Evolutionary conservation across 2,329 filamentous ascomycete genomes (phyloP), one percentile per base, ranked within the genome.

Genomic region (Zarea fungicola): DNA sequence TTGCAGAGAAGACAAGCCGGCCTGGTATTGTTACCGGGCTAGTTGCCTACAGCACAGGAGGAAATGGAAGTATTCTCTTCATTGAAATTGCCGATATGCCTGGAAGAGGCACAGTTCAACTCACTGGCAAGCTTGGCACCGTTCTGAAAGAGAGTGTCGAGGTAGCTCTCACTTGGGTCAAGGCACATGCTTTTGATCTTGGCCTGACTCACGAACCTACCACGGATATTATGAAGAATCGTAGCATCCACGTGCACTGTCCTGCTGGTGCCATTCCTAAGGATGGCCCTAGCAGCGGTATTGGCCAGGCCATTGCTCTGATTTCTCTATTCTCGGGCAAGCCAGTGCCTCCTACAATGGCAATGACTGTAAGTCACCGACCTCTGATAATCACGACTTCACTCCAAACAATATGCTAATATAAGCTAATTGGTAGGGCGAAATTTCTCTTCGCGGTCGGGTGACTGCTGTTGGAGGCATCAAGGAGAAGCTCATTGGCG

Each of bases 51-150:
- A 89, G 85, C 61, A 87, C 85, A 4, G 92, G 93, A 42, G 90
- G 90, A 41, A 92, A 96, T 65, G 93, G 93, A 54, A 91, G 87
- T 62, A 99, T 99, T 60, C 78, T 99, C 49, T 99, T 99, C 74
- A 99, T 99, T 59, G 93, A 99, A 69, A 89, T 96, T 37, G 89
- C 92, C 10, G 91, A 96, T 63, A 97, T 97, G 90, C 93, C 93
- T 0, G 93, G 93, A 36, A 85, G 81, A 49, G 93, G 93, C 28
- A 84, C 86, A 46, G 89, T 99, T 29, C 93, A 97, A 69, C 82
- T 99, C 22, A 99, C 93, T 1, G 93, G 93, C 53, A 97, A 95
- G 66, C 82, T 99, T 6, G 93, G 93, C 55, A 91, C 96, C 58
- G 93, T 99, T 25, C 81, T 99, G 51, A 97, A 97, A 69, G 93